A percentile compares a stretch with the other conserved stretches of the same genome.
Evolutionary conservation across 257 asterid genomes (phyloP).

Genomic region (Craterostigma plantagineum): DNA sequence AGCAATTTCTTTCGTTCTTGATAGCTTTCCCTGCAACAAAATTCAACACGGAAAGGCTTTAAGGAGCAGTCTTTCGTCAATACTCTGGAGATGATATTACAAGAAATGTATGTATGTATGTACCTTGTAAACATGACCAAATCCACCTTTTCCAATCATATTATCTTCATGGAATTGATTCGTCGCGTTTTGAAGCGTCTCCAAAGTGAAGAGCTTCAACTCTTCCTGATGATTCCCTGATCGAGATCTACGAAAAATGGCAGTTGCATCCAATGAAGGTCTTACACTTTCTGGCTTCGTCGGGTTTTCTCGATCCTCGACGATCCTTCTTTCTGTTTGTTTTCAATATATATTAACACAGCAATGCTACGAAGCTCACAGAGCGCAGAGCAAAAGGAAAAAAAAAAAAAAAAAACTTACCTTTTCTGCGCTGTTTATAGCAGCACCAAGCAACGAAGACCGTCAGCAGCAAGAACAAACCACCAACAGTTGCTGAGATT

Average conservation of each 20-base stretch:
- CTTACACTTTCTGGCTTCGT: too few relatives aligned
- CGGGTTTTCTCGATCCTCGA: conserved; percentile 1
- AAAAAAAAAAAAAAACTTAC: too few relatives aligned
- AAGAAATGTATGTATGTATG: too few relatives aligned
- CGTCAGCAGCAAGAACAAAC: neutral
- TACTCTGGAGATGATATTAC: too few relatives aligned
- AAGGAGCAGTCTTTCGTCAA: neutral
- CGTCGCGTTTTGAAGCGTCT: neutral
- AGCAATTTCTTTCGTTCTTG: conserved; percentile 15
- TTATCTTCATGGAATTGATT: neutral
- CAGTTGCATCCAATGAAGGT: neutral
- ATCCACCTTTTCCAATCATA: conserved; percentile 4
- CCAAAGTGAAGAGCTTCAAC: neutral
- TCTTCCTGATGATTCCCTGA: too few relatives aligned
- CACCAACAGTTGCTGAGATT: neutral
- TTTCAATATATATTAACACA: too few relatives aligned
- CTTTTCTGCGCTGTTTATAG: too few relatives aligned
- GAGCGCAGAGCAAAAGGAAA: too few relatives aligned
- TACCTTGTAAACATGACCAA: conserved; percentile 3
- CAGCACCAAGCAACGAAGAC: conserved; percentile 1
- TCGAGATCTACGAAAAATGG: too few relatives aligned
- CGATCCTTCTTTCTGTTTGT: conserved; percentile 7
- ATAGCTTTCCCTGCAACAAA: conserved; percentile 13
- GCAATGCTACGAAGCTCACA: too few relatives aligned
- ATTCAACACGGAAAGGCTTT: neutral